Percentiles rank a stretch among this genome's conserved stretches.
Evolutionary conservation across 345 rosid genomes (phyloP).

Genomic region (Boechera stricta): DNA sequence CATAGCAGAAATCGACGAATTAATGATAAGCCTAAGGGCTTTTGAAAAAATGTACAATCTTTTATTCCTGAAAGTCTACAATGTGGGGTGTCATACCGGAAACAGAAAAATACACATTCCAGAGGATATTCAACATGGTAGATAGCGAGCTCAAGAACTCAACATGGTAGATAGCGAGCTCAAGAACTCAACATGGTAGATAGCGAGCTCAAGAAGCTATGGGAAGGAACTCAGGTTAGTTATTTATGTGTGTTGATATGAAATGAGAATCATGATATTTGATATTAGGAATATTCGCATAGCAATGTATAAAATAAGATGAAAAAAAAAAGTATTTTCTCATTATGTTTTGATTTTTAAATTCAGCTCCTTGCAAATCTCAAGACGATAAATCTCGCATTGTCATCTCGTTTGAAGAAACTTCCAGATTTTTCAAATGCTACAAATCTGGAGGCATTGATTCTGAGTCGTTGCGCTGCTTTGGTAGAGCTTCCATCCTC

Average conservation of each 20-base stretch:
- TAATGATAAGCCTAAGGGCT: not conserved
- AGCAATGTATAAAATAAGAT: too few relatives aligned
- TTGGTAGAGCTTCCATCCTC: not conserved
- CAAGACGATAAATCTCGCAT: accelerated
- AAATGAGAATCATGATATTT: too few relatives aligned
- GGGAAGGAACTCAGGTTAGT: too few relatives aligned
- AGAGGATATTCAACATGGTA: not conserved
- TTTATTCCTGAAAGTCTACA: not conserved
- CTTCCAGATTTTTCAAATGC: not conserved
- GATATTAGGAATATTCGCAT: too few relatives aligned
- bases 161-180: not conserved
- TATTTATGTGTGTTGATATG: too few relatives aligned
- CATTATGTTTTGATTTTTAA: too few relatives aligned
- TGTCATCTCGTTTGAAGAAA: not conserved
- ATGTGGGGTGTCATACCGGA: too few relatives aligned
- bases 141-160: constrained; percentile 10
- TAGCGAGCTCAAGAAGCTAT: not conserved
- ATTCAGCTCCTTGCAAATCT: not conserved
- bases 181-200: too few relatives aligned
- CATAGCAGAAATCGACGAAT: not conserved
- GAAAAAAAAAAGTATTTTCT: too few relatives aligned
- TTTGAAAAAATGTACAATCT: not conserved
- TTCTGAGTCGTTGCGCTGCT: accelerated
- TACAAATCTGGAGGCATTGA: not conserved
- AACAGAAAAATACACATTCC: not conserved